Evolutionary conservation across 2,329 filamentous ascomycete species (phyloP), one percentile per base, ranked within the genome.

Genomic region (Clonostachys byssicola): DNA sequence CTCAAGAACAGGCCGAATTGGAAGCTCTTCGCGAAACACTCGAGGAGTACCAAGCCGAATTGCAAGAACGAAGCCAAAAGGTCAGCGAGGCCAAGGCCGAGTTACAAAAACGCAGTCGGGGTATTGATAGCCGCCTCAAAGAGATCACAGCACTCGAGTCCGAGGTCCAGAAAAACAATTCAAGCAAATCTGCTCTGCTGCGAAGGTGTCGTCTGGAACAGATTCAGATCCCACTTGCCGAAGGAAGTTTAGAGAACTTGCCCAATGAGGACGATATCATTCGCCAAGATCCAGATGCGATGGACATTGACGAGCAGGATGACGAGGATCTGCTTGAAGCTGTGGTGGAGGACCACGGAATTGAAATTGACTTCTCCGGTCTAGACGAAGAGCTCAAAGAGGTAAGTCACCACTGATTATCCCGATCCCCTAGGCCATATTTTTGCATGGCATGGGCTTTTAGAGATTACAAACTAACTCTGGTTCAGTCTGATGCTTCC

Each of bases 191-290:
- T 62, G 85, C 85, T 41, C 72, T 95, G 42, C 78, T 99, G 45
- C 84, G 91, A 60, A 84, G 89, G 52, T 97, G 92, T 73, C 92
- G 95, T 62, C 83, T 99, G 42, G 92, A 97, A 62, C 92, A 96
- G 60, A 89, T 97, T 55, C 83, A 87, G 52, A 79, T 99, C 49
- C 94, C 94, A 3, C 76, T 99, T 18, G 72, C 77, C 3, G 73
- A 83, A 48, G 85, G 85, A 20, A 96, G 90, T 3, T 75, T 99
- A 20, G 90, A 95, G 57, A 81, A 86, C 52, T 76, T 99, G 45
- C 94, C 94, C 4, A 90, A 95, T 57, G 89, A 95, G 60, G 91
- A 96, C 56, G 80, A 85, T 51, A 71, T 95, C 40, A 73, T 89
- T 40, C 84, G 86, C 49, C 80, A 82, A 47, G 90, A 96, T 59